phyloP scores from a whole-genome alignment of 257 asterid species.

The Solanum paucissectum region DNA sequence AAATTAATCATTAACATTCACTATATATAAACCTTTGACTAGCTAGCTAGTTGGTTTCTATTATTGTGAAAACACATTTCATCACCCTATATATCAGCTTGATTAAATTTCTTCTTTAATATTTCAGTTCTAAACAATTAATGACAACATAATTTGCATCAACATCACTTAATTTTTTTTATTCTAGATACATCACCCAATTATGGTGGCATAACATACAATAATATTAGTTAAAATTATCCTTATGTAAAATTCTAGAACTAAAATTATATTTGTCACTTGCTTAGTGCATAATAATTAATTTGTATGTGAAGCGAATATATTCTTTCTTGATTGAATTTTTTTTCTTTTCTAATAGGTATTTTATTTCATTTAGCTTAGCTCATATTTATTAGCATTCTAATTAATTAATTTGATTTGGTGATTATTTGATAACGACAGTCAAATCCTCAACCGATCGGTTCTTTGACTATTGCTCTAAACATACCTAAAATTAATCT shows the following conservation, averaged over 20 bases:
- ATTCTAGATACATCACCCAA: background rate
- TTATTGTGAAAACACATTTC: background rate
- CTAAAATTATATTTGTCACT: background rate
- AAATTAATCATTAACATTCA: background rate
- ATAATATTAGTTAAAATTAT: background rate
- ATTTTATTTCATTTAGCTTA: background rate
- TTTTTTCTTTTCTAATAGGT: background rate
- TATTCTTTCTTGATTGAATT: background rate
- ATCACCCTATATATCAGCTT: background rate
- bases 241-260: background rate
- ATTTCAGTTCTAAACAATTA: background rate
- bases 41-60: background rate
- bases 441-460: constrained; percentile 30
- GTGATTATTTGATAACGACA: constrained; percentile 47
- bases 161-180: background rate
- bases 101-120: background rate
- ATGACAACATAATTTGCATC: background rate
- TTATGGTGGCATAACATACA: background rate
- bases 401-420: constrained; percentile 13
- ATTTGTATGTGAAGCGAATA: background rate
- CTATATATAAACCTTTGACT: background rate
- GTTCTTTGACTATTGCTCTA: constrained; percentile 25
- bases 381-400: background rate
- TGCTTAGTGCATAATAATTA: background rate
- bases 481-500: constrained; percentile 17